Evolutionary conservation across 257 asterid species (phyloP).

Genomic region (Apocynum venetum): DNA sequence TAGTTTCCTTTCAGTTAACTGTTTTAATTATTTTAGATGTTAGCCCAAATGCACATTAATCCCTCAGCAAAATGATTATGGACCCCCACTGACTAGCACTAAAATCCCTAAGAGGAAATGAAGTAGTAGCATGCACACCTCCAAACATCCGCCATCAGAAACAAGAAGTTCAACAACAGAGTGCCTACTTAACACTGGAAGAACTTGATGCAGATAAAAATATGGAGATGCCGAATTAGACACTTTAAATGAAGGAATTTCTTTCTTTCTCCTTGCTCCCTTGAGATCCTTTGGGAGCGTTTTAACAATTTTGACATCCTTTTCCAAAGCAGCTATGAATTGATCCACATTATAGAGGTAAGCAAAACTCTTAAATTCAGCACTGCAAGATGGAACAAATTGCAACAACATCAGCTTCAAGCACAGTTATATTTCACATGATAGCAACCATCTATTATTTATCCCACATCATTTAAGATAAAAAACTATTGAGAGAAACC

Average conservation of each 20-base stretch:
- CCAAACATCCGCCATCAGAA: constrained; percentile 97
- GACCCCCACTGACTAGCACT: background rate
- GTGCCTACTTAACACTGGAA: constrained; percentile 74
- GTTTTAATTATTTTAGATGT: background rate
- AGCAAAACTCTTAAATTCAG: constrained; percentile 96
- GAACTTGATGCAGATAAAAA: constrained; percentile 85
- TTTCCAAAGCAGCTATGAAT: constrained; percentile 67
- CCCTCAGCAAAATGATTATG: background rate
- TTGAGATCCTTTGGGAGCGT: constrained; percentile 88
- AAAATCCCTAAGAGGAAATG: background rate
- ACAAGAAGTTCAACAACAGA: constrained; percentile 87
- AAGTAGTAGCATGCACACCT: constrained; percentile 35
- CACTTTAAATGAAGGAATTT: constrained; percentile 88
- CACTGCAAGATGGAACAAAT: constrained; percentile 49
- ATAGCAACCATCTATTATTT: background rate
- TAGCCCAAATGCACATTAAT: background rate
- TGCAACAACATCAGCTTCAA: constrained; percentile 3
- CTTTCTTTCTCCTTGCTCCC: constrained; percentile 93
- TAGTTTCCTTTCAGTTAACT: background rate
- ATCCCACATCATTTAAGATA: background rate
- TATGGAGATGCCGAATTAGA: constrained; percentile 61
- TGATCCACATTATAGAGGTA: constrained; percentile 90
- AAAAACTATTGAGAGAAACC: constrained; percentile 31
- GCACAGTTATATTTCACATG: background rate
- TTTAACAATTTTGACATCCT: constrained; percentile 74